Evolutionary conservation across 129 eudicot species (phyloP).

Genomic region (Flaveria robusta): DNA sequence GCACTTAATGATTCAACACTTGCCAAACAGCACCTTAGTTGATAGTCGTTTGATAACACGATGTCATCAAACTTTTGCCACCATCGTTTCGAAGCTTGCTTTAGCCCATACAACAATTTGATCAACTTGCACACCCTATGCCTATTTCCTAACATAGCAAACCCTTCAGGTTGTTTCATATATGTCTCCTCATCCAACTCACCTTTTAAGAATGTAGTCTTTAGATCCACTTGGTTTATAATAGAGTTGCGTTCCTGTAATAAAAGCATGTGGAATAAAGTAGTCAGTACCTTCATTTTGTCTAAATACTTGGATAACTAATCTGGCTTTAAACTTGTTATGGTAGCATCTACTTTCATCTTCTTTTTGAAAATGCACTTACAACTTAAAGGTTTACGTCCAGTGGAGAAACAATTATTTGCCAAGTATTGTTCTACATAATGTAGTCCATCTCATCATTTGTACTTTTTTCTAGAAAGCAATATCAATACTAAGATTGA

Average conservation of each 20-base stretch:
- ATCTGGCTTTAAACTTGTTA: not conserved
- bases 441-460: not conserved
- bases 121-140: not conserved
- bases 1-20: no score
- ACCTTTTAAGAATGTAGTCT: no score
- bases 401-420: not conserved
- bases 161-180: not conserved
- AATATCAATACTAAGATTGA: not conserved
- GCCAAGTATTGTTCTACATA: not conserved
- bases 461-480: not conserved
- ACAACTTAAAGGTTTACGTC: not conserved
- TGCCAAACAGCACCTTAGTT: no score
- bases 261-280: no score
- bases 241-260: no score
- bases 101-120: no score
- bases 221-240: no score
- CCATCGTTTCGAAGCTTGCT: no score
- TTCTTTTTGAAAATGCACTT: not conserved
- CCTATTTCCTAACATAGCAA: not conserved
- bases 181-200: no score
- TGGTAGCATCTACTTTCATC: not conserved
- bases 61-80: no score
- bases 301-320: not conserved
- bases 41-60: no score
- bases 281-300: not conserved